Conservation (phyloP, 495 filamentous ascomycete species). For the Penicillium nucicola region DNA sequence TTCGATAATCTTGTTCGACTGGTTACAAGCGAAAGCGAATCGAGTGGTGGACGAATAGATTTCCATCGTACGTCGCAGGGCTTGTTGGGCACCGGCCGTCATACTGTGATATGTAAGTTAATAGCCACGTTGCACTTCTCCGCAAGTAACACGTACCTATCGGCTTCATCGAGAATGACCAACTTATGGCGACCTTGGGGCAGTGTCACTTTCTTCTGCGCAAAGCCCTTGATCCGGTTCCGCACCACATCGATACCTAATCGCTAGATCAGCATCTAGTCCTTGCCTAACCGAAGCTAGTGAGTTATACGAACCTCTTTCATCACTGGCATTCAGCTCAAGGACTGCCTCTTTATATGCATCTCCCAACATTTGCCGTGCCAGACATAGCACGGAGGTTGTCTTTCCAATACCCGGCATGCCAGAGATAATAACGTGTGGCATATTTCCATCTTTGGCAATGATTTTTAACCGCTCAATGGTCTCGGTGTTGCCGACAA, state of each 20-base stretch:
- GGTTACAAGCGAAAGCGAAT: slow-evolving; percentile 98
- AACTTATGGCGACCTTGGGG: slow-evolving; percentile 90
- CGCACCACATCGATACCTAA: slow-evolving; percentile 93
- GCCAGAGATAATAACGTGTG: slow-evolving; percentile 97
- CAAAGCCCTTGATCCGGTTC: slow-evolving; percentile 98
- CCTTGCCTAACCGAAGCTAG: not conserved
- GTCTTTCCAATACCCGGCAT: slow-evolving; percentile 99
- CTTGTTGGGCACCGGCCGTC: slow-evolving; percentile 95
- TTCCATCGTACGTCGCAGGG: slow-evolving; percentile 95
- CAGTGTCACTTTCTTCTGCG: slow-evolving; percentile 98
- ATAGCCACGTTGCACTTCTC: not conserved
- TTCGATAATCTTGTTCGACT: slow-evolving; percentile 99
- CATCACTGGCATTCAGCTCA: slow-evolving; percentile 94
- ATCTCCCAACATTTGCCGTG: slow-evolving; percentile 86
- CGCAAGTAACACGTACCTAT: slow-evolving; percentile 51
- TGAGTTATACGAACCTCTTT: slow-evolving; percentile 59
- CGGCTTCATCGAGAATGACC: slow-evolving; percentile 96
- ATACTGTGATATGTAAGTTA: slow-evolving; percentile 51
- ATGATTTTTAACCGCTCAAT: slow-evolving; percentile 98
- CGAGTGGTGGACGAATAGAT: slow-evolving; percentile 96
- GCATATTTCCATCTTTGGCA: slow-evolving; percentile 98
- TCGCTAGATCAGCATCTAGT: slow-evolving; percentile 6
- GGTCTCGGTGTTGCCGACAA: slow-evolving; percentile 96
- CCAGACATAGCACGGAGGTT: slow-evolving; percentile 90
- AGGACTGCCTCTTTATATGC: slow-evolving; percentile 97